Base-by-base conservation (phyloP, 2,329 filamentous ascomycete genomes). In the Zelopaecilomyces penicillatus region DNA sequence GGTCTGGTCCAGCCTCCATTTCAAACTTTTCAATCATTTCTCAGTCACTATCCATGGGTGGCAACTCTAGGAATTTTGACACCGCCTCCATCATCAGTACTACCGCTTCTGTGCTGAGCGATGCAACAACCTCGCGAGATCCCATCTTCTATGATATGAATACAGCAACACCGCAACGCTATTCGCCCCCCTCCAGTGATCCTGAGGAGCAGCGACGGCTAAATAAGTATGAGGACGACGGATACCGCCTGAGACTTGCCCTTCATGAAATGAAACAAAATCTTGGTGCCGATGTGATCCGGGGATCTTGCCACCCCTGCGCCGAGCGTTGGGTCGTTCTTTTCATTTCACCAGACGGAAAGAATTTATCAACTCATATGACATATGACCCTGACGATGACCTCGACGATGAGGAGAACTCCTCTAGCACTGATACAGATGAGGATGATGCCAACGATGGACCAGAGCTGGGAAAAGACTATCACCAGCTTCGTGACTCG, bases 241-340 rank as follows among this genome's bases (percentile, higher is more conserved):
- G 82, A 2, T 78, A 76, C 52, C 78, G 76, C 31, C 69, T 89
- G 42, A 78, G 82, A 32, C 67, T 78, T 49, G 83, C 83, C 4
- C 70, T 87, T 42, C 80, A 85, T 44, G 83, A 88, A 54, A 81
- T 89, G 80, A 74, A 69, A 5, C 78, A 84, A 39, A 73, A 73
- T 5, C 66, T 88, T 7, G 83, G 84, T 4, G 56, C 69, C 5
- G 82, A 88, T 10, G 75, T 70, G 9, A 71, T 82, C 12, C 78
- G 81, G 41, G 85, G 84, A 26, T 71, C 78, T 10, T 83, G 81
- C 44, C 85, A 93, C 55, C 87, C 87, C 6, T 91, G 86, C 50
- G 82, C 83, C 1, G 88, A 94, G 64, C 75, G 83, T 45, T 95
- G 88, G 88, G 78, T 85, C 4, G 82, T 93, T 5, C 68, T 94